Conservation (phyloP, 345 rosid genomes). For the Aquilaria yunnanensis region DNA sequence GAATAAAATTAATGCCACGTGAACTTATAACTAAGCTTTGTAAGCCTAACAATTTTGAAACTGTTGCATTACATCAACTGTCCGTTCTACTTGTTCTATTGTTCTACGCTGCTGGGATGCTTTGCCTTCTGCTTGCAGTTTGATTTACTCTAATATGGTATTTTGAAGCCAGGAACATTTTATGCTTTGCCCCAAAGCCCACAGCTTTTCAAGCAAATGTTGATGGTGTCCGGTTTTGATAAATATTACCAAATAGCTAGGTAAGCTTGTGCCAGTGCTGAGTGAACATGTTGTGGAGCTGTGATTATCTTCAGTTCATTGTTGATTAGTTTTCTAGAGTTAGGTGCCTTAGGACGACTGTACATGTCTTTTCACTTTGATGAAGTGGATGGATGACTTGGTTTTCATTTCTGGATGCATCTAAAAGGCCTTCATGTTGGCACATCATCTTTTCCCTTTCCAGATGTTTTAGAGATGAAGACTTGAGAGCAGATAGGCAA, state of each 20-base stretch:
- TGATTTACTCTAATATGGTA: conserved; percentile 38
- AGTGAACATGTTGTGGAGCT: conserved; percentile 3
- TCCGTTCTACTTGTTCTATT: neutral
- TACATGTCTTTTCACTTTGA: neutral
- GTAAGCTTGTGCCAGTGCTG: conserved; percentile 32
- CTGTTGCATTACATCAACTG: no score
- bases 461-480: conserved; percentile 99
- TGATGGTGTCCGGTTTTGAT: conserved; percentile 97
- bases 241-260: conserved; percentile 94
- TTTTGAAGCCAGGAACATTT: conserved; percentile 96
- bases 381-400: no score
- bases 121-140: neutral
- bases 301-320: conserved; percentile 9
- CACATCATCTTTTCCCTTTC: conserved; percentile 1
- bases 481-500: conserved; percentile 96
- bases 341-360: neutral
- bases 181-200: conserved; percentile 99
- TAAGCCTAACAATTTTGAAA: no score
- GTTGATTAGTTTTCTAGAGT: conserved; percentile 5
- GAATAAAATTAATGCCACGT: no score
- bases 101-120: neutral
- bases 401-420: no score
- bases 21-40: no score
- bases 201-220: conserved; percentile 93
- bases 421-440: neutral